Percentiles rank a stretch among this genome's conserved stretches.
Conservation (phyloP, 768 basidiomycete species). For the Suillus clintonianus region DNA sequence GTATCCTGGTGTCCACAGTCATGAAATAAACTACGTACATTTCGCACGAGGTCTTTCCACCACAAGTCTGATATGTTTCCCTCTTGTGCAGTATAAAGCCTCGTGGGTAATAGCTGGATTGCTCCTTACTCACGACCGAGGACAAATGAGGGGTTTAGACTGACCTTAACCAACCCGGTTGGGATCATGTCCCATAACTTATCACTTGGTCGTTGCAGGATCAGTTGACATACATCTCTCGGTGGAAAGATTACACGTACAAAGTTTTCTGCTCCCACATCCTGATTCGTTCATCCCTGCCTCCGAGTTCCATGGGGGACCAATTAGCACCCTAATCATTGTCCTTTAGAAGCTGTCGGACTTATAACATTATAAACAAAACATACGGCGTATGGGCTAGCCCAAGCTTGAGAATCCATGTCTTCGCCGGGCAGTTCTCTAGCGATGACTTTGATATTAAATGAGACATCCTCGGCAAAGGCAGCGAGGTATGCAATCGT, state of each 20-base stretch:
- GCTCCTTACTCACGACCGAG: constrained; percentile 5
- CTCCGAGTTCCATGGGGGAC: constrained; percentile 45
- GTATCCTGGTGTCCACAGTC: neutral
- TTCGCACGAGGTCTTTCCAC: constrained; percentile 41
- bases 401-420: constrained; percentile 45
- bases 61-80: constrained; percentile 30
- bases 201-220: constrained; percentile 29
- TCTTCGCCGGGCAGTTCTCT: constrained; percentile 38
- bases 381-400: constrained; percentile 54
- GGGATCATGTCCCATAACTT: constrained; percentile 51
- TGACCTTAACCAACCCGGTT: constrained; percentile 41
- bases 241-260: constrained; percentile 30
- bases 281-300: constrained; percentile 32
- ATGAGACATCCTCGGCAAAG: constrained; percentile 17
- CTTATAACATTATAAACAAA: neutral
- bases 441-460: constrained; percentile 31
- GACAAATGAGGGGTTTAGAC: constrained; percentile 4
- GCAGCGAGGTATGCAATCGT: constrained; percentile 37
- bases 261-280: constrained; percentile 45
- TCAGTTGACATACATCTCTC: constrained; percentile 6
- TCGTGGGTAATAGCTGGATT: constrained; percentile 39
- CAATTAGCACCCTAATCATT: constrained; percentile 45
- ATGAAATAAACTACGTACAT: constrained; percentile 30
- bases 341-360: neutral
- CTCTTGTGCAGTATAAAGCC: constrained; percentile 28